A percentile compares a stretch with the other conserved stretches of the same genome.
Conservation (phyloP, 495 filamentous ascomycete genomes). For the Mycothermus thermophilus region DNA sequence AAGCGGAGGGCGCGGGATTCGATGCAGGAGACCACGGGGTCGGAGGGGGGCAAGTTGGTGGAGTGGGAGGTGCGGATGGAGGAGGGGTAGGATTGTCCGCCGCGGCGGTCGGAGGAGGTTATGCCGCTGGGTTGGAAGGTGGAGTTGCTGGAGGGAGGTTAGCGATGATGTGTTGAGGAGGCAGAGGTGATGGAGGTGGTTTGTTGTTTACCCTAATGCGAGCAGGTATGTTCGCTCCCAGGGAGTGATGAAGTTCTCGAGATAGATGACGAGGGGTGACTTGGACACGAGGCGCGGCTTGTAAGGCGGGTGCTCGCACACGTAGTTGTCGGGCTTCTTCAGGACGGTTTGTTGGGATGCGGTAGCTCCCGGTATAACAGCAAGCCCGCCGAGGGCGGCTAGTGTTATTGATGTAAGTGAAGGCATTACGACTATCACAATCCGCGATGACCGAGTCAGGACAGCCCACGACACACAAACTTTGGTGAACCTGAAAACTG, state of each 20-base stretch:
- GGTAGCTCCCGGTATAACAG: no score
- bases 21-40: slow-evolving; percentile 51
- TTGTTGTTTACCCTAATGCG: slow-evolving; percentile 29
- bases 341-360: no score
- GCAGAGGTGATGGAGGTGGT: slow-evolving; percentile 4
- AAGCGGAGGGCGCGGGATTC: slow-evolving; percentile 54
- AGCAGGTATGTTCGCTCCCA: slow-evolving; percentile 29
- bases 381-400: slow-evolving; percentile 2
- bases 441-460: no score
- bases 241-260: slow-evolving; percentile 33
- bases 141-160: slow-evolving; percentile 14
- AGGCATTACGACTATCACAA: slow-evolving; percentile 1
- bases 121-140: slow-evolving; percentile 30
- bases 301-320: slow-evolving; percentile 31
- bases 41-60: slow-evolving; percentile 31
- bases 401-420: slow-evolving; percentile 1
- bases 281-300: slow-evolving; percentile 38
- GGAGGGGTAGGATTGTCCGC: no score
- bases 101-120: slow-evolving; percentile 18
- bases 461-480: no score
- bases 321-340: slow-evolving; percentile 13
- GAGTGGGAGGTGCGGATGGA: slow-evolving; percentile 32
- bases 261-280: slow-evolving; percentile 42
- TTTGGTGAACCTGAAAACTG: no score
- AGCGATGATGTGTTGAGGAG: not conserved